A percentile compares a stretch with the other conserved stretches of the same genome.
Conservation (phyloP, 2,329 filamentous ascomycete genomes). For the Neospermospora avenae region DNA sequence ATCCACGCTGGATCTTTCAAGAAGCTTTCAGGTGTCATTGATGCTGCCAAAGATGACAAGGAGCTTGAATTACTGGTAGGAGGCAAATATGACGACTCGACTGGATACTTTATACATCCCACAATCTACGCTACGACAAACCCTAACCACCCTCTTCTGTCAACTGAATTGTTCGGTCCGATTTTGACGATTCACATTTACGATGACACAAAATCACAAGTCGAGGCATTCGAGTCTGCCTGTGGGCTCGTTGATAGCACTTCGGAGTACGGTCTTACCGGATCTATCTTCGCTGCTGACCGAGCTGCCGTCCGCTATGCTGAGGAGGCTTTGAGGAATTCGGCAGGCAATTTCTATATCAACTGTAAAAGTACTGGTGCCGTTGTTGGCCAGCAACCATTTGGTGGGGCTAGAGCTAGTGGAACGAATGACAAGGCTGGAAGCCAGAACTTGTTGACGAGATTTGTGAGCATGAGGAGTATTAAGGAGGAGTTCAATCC, state of each 20-base stretch:
- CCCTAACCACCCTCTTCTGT: conserved; percentile 70
- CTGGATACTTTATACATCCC: conserved; percentile 80
- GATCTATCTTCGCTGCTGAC: conserved; percentile 71
- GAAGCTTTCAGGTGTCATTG: conserved; percentile 73
- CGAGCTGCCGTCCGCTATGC: conserved; percentile 62
- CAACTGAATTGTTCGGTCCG: conserved; percentile 79
- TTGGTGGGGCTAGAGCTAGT: conserved; percentile 64
- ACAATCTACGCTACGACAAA: conserved; percentile 76
- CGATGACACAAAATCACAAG: conserved; percentile 57
- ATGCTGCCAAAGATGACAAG: conserved; percentile 71
- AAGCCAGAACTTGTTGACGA: conserved; percentile 57
- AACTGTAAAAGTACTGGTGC: conserved; percentile 79
- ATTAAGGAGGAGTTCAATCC: conserved; percentile 74
- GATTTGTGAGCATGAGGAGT: conserved; percentile 64
- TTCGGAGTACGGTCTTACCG: conserved; percentile 75
- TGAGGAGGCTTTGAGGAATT: conserved; percentile 67
- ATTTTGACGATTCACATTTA: conserved; percentile 74
- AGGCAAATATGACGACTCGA: conserved; percentile 71
- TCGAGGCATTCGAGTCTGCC: conserved; percentile 53
- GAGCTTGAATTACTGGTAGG: conserved; percentile 72
- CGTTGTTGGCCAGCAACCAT: conserved; percentile 70
- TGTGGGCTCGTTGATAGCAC: conserved; percentile 67
- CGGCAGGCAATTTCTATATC: conserved; percentile 82
- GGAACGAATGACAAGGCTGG: conserved; percentile 75
- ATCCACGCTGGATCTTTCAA: conserved; percentile 81